Base-by-base conservation (phyloP, 1,284 basidiomycete genomes). In the Cystobasidium sp. region DNA sequence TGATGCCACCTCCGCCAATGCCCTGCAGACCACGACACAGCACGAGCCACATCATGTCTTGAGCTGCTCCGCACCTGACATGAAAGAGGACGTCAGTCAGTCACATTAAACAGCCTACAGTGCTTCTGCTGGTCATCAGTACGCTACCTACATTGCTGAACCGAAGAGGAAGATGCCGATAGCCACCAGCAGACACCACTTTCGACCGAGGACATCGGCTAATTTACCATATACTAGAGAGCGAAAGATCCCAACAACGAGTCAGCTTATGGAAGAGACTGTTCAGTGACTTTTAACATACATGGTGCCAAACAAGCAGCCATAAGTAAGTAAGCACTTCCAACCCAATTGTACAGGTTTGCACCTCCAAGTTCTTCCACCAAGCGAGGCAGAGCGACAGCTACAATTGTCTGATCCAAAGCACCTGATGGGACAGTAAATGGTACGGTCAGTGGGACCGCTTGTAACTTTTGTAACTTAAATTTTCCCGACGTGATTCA, bases 1-100 rank as follows among this genome's bases (percentile, higher is more conserved):
- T 77, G 63, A 81, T 78, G 10, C 58, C 68, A 18, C 63, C 62
- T 8, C 74, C 70, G 8, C 70, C 70, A 8, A 73, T 86, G 31
- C 90, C 92, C 80, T 94, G 92, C 0, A 94, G 84, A 1, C 90
- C 92, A 77, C 92, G 87, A 61, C 86, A 88, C 1, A 90, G 84
- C 55, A 91, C 88, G 16, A 94, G 83, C 91, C 85, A 86, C 85
- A 84, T 86, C 87, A 92, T 90, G 75, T 78, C 88, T 80, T 94
- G 89, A 0, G 92, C 91, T 1, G 91, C 89, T 14, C 91, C 92
- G 44, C 87, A 66, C 51, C 64, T 66, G 64, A 10, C 2, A 5
- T 31, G 5, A 63, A 1, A 10, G 44, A n/a, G 24, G 37, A 49
- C 3, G 16, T 6, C 12, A 24, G 3, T 18, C 9, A 12, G 18